Evolutionary conservation across 345 rosid genomes (phyloP), one percentile per base, ranked within the genome.

Genomic region (Salix dunnii): DNA sequence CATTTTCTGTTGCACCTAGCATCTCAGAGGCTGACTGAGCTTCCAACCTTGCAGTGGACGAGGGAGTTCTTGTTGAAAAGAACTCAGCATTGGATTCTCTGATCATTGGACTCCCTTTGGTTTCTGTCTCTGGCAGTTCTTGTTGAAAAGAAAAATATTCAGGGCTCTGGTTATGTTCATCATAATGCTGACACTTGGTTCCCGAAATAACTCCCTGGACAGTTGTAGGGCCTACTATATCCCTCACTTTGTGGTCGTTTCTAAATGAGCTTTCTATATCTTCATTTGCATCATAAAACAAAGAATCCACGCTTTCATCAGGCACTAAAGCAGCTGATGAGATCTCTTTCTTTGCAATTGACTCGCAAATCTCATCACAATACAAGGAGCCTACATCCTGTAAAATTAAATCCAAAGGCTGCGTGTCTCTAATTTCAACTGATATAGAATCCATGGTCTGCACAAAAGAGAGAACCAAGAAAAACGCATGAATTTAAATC

Each of bases 331-430:
- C 76, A 70, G 83, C 85, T 64, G 73, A 71, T 28, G 82, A 77
- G 66, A 79, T 80, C 75, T 82, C 88, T 63, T 28, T 82, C 68
- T 78, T 78, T 17, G 35, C 62, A 72, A 71, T 31, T 49, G 71
- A 66, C 66, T 74, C 90, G 13, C 78, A 76, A 80, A 79, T 77
- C 71, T 87, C 91, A 75, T 83, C 78, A 77, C 81, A 71, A 77
- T 81, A 79, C 18, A 82, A 68, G 49, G 86, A 81, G 36, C 40
- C 83, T 48, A 85, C 66, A 36, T 83, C 86, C 64, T 87, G 87
- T 78, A 83, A 84, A 58, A 81, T 71, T 38, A 74, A 84, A 80
- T 88, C 87, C 55, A 82, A 55, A 58, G 74, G 83, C 20, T 74
- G 75, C 71, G 68, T 68, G 76, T 82, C 85, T 71, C 84, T 87